Conservation (phyloP, 805 yeast genomes). For the Sungouiozyma ichnusensis region DNA sequence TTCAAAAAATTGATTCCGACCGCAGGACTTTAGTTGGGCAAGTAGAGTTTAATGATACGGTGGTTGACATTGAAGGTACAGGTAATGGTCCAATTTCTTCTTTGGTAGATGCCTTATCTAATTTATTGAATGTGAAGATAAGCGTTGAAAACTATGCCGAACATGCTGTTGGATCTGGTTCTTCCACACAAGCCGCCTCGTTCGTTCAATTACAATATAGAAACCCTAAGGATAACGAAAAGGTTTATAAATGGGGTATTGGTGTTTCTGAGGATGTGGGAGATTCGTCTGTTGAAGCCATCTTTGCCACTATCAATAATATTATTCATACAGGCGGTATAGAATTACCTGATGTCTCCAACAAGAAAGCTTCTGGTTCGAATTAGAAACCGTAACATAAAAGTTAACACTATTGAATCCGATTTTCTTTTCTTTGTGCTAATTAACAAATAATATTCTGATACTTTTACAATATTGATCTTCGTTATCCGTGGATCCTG, state of each 20-base stretch:
- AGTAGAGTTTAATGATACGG: conserved; percentile 37
- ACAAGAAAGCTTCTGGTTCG: not conserved
- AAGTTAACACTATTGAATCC: too few species aligned
- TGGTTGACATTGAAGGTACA: conserved; percentile 38
- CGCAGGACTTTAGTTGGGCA: conserved; percentile 33
- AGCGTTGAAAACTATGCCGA: conserved; percentile 66
- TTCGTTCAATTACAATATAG: conserved; percentile 33
- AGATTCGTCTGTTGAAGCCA: conserved; percentile 62
- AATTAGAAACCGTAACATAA: not conserved
- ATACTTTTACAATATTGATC: too few species aligned
- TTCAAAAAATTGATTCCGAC: conserved; percentile 27
- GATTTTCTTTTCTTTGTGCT: too few species aligned
- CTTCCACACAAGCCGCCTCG: conserved; percentile 67
- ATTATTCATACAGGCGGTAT: conserved; percentile 24
- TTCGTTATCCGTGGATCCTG: too few species aligned
- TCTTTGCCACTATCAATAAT: conserved; percentile 51
- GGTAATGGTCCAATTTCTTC: conserved; percentile 85
- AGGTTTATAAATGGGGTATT: conserved; percentile 64
- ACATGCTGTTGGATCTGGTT: conserved; percentile 69
- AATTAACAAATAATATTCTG: not conserved
- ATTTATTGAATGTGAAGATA: conserved; percentile 37
- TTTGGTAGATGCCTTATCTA: conserved; percentile 50
- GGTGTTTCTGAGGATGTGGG: conserved; percentile 80
- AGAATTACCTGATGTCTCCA: conserved; percentile 12
- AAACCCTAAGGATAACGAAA: conserved; percentile 9